These are phyloP conservation scores for Strobilomyces confusus DNA, from an alignment of 768 basidiomycete species.

Conservation along the genomic window DNA sequence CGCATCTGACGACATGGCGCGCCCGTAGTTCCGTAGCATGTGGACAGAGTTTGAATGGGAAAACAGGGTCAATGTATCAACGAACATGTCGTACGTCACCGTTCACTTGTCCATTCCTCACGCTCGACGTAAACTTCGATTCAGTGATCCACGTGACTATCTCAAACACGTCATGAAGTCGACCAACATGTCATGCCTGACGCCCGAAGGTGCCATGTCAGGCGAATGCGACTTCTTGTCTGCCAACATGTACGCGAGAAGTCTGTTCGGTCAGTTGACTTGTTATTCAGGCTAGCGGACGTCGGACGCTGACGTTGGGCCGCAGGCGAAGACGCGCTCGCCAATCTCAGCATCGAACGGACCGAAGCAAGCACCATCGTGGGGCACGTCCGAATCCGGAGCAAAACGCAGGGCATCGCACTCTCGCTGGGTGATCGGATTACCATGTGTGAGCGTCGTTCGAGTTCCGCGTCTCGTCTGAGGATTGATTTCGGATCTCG, in stretches of 20 bases:
- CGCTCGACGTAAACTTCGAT: not conserved
- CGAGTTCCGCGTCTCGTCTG: not conserved
- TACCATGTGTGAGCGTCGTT: constrained; percentile 46
- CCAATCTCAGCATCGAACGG: constrained; percentile 90
- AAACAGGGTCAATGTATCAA: constrained; percentile 94
- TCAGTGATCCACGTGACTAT: constrained; percentile 81
- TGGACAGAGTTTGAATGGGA: constrained; percentile 99
- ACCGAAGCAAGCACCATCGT: constrained; percentile 77
- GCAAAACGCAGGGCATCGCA: constrained; percentile 97
- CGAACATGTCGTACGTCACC: constrained; percentile 66
- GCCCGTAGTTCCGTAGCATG: constrained; percentile 84
- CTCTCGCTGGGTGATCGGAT: constrained; percentile 90
- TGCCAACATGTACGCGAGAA: constrained; percentile 94
- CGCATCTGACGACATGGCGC: constrained; percentile 3
- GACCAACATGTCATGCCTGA: constrained; percentile 97
- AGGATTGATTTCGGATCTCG: not conserved
- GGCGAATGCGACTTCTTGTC: constrained; percentile 97
- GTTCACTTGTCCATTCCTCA: not conserved
- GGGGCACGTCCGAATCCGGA: constrained; percentile 93
- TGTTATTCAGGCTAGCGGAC: not conserved
- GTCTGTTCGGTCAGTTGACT: constrained; percentile 76
- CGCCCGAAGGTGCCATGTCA: constrained; percentile 80
- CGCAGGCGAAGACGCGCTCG: constrained; percentile 90
- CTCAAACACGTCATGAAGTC: constrained; percentile 93
- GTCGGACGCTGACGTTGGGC: not conserved